Percentiles rank a stretch among this genome's conserved stretches.
Conservation (phyloP, 2,329 filamentous ascomycete species). For the Penicillium concentricum region DNA sequence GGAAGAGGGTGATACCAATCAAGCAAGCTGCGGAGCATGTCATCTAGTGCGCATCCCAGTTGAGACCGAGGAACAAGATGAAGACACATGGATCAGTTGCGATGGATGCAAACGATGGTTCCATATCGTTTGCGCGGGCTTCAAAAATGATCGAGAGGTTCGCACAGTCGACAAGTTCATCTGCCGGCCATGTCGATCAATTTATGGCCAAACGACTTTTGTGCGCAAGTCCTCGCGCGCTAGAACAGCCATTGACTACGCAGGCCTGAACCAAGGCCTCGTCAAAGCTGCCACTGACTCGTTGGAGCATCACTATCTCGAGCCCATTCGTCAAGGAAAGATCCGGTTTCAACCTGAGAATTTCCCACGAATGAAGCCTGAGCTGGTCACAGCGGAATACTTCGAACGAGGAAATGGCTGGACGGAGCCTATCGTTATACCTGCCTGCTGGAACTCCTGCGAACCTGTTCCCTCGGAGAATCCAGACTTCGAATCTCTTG, state of each 20-base stretch:
- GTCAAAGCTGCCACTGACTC: slow-evolving; percentile 65
- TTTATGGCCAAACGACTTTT: slow-evolving; percentile 63
- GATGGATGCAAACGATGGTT: slow-evolving; percentile 69
- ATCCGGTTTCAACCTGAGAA: slow-evolving; percentile 61
- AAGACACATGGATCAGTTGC: slow-evolving; percentile 63
- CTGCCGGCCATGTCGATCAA: slow-evolving; percentile 58
- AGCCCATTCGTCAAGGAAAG: slow-evolving; percentile 64
- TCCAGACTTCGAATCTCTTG: slow-evolving; percentile 29
- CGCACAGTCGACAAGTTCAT: slow-evolving; percentile 68
- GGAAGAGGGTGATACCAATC: slow-evolving; percentile 32
- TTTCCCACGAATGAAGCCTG: slow-evolving; percentile 63
- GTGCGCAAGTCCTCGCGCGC: slow-evolving; percentile 66
- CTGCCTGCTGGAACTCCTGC: slow-evolving; percentile 59
- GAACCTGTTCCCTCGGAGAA: slow-evolving; percentile 38
- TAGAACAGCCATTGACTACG: slow-evolving; percentile 66
- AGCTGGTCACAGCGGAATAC: slow-evolving; percentile 62
- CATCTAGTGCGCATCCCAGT: slow-evolving; percentile 54
- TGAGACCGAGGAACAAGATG: slow-evolving; percentile 54
- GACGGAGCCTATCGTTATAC: slow-evolving; percentile 66
- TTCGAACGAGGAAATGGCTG: slow-evolving; percentile 64
- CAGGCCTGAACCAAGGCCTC: slow-evolving; percentile 64
- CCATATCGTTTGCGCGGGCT: slow-evolving; percentile 66
- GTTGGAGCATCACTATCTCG: slow-evolving; percentile 66
- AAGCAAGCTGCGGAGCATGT: slow-evolving; percentile 58
- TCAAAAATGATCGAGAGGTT: slow-evolving; percentile 63